Percentiles rank a stretch among this genome's conserved stretches.
These are phyloP conservation scores for Penicillium flavigenum DNA, from an alignment of 495 filamentous ascomycete species.

Conservation along the genomic window DNA sequence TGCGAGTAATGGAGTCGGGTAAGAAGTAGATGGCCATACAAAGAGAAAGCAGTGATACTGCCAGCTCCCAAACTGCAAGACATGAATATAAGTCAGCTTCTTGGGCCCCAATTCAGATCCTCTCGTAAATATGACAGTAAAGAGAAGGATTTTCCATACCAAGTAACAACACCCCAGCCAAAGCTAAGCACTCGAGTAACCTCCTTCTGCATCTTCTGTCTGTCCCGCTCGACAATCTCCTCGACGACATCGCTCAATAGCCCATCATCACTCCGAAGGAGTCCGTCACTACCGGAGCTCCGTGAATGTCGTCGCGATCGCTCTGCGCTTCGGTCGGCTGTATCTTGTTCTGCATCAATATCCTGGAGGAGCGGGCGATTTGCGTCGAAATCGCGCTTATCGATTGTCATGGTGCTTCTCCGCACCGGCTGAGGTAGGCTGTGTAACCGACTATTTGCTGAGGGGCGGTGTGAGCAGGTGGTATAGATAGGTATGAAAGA, in stretches of 20 bases:
- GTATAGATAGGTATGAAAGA: neutral
- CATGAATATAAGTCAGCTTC: conserved; percentile 12
- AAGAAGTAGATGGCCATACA: conserved; percentile 88
- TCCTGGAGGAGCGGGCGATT: conserved; percentile 47
- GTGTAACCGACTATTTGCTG: neutral
- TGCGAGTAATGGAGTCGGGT: conserved; percentile 81
- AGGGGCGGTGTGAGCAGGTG: neutral
- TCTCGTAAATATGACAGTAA: conserved; percentile 1
- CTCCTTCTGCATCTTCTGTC: conserved; percentile 51
- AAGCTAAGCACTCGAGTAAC: conserved; percentile 56
- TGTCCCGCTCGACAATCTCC: conserved; percentile 58
- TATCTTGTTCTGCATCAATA: conserved; percentile 29
- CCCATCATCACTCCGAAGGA: conserved; percentile 47
- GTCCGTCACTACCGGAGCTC: conserved; percentile 13
- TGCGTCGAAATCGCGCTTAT: conserved; percentile 63
- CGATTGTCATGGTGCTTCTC: conserved; percentile 39
- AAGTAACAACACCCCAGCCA: conserved; percentile 59
- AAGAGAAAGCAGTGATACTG: conserved; percentile 81
- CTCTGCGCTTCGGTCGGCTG: conserved; percentile 13
- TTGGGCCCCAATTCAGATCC: neutral
- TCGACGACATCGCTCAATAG: conserved; percentile 61
- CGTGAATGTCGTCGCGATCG: conserved; percentile 17
- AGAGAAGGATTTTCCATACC: conserved; percentile 35
- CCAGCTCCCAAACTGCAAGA: conserved; percentile 67
- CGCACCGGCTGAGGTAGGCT: conserved; percentile 4